Base-by-base conservation (phyloP, 257 asterid genomes). In the Fraxinus pennsylvanica region DNA sequence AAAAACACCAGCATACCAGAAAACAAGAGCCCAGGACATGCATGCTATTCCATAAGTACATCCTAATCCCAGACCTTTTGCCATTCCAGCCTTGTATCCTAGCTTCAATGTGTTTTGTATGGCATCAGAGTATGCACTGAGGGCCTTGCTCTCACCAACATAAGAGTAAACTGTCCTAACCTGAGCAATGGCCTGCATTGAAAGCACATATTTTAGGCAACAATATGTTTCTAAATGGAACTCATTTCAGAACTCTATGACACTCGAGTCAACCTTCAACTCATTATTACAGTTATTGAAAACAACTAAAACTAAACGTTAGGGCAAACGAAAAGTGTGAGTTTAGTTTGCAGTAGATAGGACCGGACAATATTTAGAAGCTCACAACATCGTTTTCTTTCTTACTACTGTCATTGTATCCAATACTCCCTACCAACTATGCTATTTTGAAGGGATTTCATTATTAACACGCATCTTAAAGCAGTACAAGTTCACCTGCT, bases 81-180 rank as follows among this genome's bases (percentile, higher is more conserved):
- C 99, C 96, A 96, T 93, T 41, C 99, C 99, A 29, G 98, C 98
- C 87, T 88, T 96, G 86, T 96, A 96, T 50, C 98, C 97, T n/a
- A 96, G 92, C 84, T 93, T 92, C 68, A 93, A 77, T 0, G 99
- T 93, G 79, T 90, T 93, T 32, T 93, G 97, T 81, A 96, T 90
- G 74, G 94, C 90, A 84, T 96, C 98, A 3, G 98, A 93, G 83
- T 93, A 95, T 5, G 98, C 85, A 73, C 82, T 66, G 25, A 92
- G 90, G 77, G 96, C 94, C 87, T 88, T 92, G 38, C 80, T 87
- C 90, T 96, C 98, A 9, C 98, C 98, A 19, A 91, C 99, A 19
- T 89, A 93, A 1, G 98, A 96, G 90, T 93, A 96, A 45, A 93
- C 99, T 15, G 97, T 92, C 90, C 98, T 88, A 54, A 93, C 98